Evolutionary conservation across 75 land plant species (phyloP).

Genomic region (Larix kaempferi): DNA sequence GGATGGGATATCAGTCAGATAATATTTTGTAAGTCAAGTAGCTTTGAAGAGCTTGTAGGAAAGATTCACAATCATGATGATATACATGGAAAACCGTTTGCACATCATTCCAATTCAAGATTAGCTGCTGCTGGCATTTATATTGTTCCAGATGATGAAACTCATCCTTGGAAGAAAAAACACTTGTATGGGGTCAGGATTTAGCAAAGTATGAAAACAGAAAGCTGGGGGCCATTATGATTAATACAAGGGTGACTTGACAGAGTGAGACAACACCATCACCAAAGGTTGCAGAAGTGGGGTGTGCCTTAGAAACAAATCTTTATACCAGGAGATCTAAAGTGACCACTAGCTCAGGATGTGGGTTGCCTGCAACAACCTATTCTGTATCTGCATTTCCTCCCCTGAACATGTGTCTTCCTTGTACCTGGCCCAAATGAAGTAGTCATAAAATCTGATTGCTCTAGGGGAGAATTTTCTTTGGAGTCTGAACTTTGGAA

Average conservation of each 20-base stretch:
- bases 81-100: too few species aligned
- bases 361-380: conserved; percentile 50
- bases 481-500: too few species aligned
- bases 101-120: conserved; percentile 23
- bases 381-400: conserved; percentile 51
- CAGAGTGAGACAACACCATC: neutral
- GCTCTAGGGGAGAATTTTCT: too few species aligned
- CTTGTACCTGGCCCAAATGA: neutral
- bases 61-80: too few species aligned
- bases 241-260: conserved; percentile 2
- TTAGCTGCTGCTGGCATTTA: conserved; percentile 14
- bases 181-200: conserved; percentile 86
- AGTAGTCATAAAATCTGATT: conserved; percentile 11
- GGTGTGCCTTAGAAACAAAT: too few species aligned
- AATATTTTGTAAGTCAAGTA: too few species aligned
- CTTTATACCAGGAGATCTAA: conserved; percentile 26
- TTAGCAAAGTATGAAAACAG: conserved; percentile 91
- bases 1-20: too few species aligned
- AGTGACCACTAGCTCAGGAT: conserved; percentile 18
- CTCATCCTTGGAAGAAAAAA: neutral
- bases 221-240: conserved; percentile 61
- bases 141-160: conserved; percentile 22
- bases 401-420: conserved; percentile 21
- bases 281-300: too few species aligned
- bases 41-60: too few species aligned